Evolutionary conservation across 2,329 filamentous ascomycete species (phyloP).

Genomic region (Shiraia sp.): DNA sequence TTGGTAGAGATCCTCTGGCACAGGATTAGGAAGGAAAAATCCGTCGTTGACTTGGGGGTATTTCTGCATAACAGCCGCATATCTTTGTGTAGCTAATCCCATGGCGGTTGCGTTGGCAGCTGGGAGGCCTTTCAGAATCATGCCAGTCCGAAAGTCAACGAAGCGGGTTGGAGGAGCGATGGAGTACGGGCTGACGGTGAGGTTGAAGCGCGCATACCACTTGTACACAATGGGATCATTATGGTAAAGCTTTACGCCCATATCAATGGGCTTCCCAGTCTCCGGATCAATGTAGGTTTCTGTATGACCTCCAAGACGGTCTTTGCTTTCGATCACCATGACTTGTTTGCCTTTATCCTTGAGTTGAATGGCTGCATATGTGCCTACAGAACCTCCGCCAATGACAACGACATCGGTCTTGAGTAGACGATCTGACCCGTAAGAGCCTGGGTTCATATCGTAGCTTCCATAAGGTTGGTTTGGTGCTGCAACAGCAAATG

Average conservation of each 20-base stretch:
- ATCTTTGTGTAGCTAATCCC: slow-evolving; percentile 18
- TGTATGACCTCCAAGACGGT: slow-evolving; percentile 53
- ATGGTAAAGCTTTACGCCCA: slow-evolving; percentile 44
- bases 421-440: slow-evolving; percentile 15
- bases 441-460: neutral
- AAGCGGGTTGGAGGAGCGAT: neutral
- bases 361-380: slow-evolving; percentile 48
- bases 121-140: slow-evolving; percentile 1
- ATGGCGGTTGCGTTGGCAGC: slow-evolving; percentile 7
- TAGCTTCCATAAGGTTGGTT: neutral
- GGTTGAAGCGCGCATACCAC: slow-evolving; percentile 20
- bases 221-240: slow-evolving; percentile 46
- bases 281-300: slow-evolving; percentile 50
- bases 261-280: slow-evolving; percentile 37
- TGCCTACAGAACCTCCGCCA: slow-evolving; percentile 49
- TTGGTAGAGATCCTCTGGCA: slow-evolving; percentile 54
- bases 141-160: slow-evolving; percentile 39
- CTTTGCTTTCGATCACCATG: slow-evolving; percentile 46
- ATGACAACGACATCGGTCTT: slow-evolving; percentile 42
- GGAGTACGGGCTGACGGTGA: neutral
- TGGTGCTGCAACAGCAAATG: too few relatives aligned
- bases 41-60: slow-evolving; percentile 34
- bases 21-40: slow-evolving; percentile 50
- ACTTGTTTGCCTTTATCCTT: slow-evolving; percentile 43
- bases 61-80: slow-evolving; percentile 26